Conservation (phyloP, 2,329 filamentous ascomycete genomes). For the Aspergillus tanneri region DNA sequence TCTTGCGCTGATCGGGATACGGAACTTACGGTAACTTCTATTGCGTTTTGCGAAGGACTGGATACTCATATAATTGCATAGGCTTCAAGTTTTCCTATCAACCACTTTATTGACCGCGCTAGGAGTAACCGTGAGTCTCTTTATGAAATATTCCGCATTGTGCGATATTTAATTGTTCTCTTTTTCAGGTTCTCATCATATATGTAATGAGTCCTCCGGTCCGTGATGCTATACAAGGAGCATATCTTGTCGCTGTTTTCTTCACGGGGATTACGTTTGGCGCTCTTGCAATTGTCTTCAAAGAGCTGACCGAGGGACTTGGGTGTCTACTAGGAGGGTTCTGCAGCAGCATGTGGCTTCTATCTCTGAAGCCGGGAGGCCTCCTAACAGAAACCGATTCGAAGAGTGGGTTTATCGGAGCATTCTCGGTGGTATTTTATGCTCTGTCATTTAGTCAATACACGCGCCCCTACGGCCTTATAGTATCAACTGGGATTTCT, state of each 20-base stretch:
- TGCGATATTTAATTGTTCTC: not conserved
- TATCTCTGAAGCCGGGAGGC: constrained; percentile 74
- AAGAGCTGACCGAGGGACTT: constrained; percentile 79
- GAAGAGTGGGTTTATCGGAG: constrained; percentile 73
- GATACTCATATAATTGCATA: constrained; percentile 28
- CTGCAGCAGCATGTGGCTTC: constrained; percentile 84
- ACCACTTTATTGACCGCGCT: constrained; percentile 70
- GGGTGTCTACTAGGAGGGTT: constrained; percentile 86
- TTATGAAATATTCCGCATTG: not conserved
- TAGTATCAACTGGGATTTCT: constrained; percentile 72
- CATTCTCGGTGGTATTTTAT: constrained; percentile 67
- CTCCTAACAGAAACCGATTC: constrained; percentile 62
- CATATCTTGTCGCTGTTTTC: constrained; percentile 76
- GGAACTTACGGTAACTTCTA: constrained; percentile 61
- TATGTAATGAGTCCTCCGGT: constrained; percentile 85
- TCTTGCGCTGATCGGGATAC: constrained; percentile 77
- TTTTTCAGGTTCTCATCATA: constrained; percentile 66
- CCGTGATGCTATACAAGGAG: constrained; percentile 74
- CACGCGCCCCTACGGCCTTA: constrained; percentile 75
- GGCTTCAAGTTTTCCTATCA: constrained; percentile 75
- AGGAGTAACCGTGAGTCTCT: constrained; percentile 60
- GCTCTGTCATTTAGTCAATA: constrained; percentile 75
- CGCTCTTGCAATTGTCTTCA: constrained; percentile 71
- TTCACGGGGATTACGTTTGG: constrained; percentile 74
- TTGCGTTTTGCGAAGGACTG: too few species aligned